A percentile compares a stretch with the other conserved stretches of the same genome.
phyloP scores from a whole-genome alignment of 2,329 filamentous ascomycete genomes.

The Curvularia eragrostidis region DNA sequence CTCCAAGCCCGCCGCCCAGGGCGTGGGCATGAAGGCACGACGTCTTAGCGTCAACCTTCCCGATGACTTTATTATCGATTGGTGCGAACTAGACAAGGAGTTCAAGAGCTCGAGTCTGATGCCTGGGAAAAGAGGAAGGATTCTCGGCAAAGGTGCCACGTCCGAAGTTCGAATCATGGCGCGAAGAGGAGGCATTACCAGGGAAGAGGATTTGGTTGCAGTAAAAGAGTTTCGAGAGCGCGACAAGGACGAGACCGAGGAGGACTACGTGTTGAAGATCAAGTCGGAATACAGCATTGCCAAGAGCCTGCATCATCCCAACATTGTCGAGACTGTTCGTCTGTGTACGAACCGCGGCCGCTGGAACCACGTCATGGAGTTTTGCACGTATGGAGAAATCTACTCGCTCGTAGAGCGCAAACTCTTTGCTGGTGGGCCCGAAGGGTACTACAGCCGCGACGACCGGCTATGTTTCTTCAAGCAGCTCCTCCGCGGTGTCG shows the following conservation, averaged over 20 bases:
- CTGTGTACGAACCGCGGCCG: slow-evolving; percentile 75
- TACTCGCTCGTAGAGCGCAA: slow-evolving; percentile 72
- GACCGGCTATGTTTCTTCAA: slow-evolving; percentile 88
- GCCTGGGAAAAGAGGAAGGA: slow-evolving; percentile 74
- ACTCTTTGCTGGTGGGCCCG: slow-evolving; percentile 58
- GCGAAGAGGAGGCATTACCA: slow-evolving; percentile 65
- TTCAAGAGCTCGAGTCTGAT: slow-evolving; percentile 72
- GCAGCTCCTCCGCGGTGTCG: slow-evolving; percentile 81
- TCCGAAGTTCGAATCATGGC: slow-evolving; percentile 83
- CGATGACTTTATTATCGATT: slow-evolving; percentile 75
- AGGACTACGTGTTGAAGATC: slow-evolving; percentile 86
- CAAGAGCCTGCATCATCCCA: slow-evolving; percentile 83
- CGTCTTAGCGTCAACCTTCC: slow-evolving; percentile 76
- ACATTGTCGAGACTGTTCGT: slow-evolving; percentile 81
- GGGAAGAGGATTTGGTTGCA: slow-evolving; percentile 73
- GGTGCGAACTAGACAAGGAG: slow-evolving; percentile 71
- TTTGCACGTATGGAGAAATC: slow-evolving; percentile 81
- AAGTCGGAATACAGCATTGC: slow-evolving; percentile 90
- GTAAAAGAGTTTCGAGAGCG: slow-evolving; percentile 87
- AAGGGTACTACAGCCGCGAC: slow-evolving; percentile 64
- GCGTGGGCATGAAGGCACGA: slow-evolving; percentile 79
- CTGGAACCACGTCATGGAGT: slow-evolving; percentile 95
- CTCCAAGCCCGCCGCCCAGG: slow-evolving; percentile 63
- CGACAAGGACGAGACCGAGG: slow-evolving; percentile 69
- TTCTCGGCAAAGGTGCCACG: slow-evolving; percentile 81